Percentiles rank a stretch among this genome's conserved stretches.
Evolutionary conservation across 768 basidiomycete species (phyloP).

Genomic region (Xerocomus brunneocitrinus): DNA sequence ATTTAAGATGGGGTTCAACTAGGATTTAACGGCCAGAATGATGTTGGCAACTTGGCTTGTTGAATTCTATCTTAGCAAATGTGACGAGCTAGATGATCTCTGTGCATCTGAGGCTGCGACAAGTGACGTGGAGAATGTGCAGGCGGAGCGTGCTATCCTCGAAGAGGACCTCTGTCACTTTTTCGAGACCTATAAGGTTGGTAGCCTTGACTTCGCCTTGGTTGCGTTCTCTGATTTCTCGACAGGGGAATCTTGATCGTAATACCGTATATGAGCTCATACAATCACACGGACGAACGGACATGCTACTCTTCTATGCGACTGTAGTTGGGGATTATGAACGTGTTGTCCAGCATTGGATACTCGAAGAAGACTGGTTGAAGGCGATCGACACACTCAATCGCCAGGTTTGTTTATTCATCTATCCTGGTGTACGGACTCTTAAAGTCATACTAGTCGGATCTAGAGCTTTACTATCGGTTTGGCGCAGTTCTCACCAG

Average conservation of each 20-base stretch:
- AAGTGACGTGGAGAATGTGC: constrained; percentile 80
- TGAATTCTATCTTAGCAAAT: constrained; percentile 95
- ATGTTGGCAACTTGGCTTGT: constrained; percentile 98
- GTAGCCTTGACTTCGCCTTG: constrained; percentile 4
- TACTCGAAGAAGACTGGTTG: constrained; percentile 87
- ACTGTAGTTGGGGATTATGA: constrained; percentile 73
- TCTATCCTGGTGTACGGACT: background rate
- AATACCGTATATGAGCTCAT: constrained; percentile 90
- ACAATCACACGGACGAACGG: constrained; percentile 86
- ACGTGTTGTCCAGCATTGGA: constrained; percentile 87
- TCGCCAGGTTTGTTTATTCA: constrained; percentile 57
- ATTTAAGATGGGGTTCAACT: background rate
- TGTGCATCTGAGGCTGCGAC: constrained; percentile 81
- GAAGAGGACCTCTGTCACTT: constrained; percentile 94
- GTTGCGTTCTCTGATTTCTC: background rate
- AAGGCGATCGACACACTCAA: constrained; percentile 89
- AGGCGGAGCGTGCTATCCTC: constrained; percentile 71
- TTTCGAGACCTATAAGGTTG: constrained; percentile 89
- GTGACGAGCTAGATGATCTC: constrained; percentile 92
- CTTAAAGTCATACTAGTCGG: constrained; percentile 44
- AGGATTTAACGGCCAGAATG: constrained; percentile 94
- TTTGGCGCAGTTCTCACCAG: constrained; percentile 87
- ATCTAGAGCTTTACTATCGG: constrained; percentile 87
- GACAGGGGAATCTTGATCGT: constrained; percentile 78
- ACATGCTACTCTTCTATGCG: constrained; percentile 90